Conservation (phyloP, 495 filamentous ascomycete genomes). For the Penicillium canescens region DNA sequence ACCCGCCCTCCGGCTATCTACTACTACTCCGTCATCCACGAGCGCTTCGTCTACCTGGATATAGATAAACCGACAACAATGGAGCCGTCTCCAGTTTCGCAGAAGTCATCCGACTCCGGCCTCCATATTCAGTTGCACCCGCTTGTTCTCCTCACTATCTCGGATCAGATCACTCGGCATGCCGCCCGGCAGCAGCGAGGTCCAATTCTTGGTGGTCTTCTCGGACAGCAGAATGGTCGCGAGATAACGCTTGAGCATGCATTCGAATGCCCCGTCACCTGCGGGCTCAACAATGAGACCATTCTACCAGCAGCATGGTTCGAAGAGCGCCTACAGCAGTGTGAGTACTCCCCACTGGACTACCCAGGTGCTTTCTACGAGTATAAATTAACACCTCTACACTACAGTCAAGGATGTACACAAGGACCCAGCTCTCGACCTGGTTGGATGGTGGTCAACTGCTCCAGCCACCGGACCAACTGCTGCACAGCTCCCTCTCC, state of each 20-base stretch:
- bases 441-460: constrained; percentile 95
- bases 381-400: constrained; percentile 4
- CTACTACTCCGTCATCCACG: constrained; percentile 6
- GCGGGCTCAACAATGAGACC: constrained; percentile 45
- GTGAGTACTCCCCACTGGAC: constrained; percentile 47
- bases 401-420: constrained; percentile 82
- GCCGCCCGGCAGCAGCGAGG: constrained; percentile 71
- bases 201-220: constrained; percentile 79
- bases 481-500: constrained; percentile 65
- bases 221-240: constrained; percentile 89
- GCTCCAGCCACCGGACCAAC: constrained; percentile 71
- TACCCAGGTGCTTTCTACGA: neutral
- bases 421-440: constrained; percentile 75
- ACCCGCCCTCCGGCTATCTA: neutral
- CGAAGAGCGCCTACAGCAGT: constrained; percentile 75
- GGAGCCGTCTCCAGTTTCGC: constrained; percentile 57
- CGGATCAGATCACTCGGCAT: constrained; percentile 92
- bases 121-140: constrained; percentile 88
- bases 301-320: constrained; percentile 74
- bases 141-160: constrained; percentile 92
- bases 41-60: neutral
- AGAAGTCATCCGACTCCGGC: constrained; percentile 71
- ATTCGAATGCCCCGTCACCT: constrained; percentile 71
- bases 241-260: constrained; percentile 90
- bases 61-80: constrained; percentile 18